Evolutionary conservation across 2,329 filamentous ascomycete genomes (phyloP).

Genomic region (Apiospora rasikravindrae): DNA sequence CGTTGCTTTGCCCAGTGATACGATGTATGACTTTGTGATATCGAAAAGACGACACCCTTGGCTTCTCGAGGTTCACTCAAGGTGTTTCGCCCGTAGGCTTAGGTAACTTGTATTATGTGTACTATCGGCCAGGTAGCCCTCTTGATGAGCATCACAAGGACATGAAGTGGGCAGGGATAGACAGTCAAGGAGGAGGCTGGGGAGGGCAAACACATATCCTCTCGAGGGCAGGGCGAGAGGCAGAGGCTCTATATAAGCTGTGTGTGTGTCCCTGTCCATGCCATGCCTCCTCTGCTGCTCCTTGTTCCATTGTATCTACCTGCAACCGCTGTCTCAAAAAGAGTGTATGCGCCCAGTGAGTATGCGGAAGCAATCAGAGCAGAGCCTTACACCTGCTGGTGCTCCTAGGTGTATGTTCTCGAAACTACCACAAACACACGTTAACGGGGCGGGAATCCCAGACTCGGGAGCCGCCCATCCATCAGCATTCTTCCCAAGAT

Average conservation of each 20-base stretch:
- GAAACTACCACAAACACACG: not conserved
- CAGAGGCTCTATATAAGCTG: not conserved
- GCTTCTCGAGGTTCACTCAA: not conserved
- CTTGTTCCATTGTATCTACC: not conserved
- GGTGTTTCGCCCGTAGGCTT: not conserved
- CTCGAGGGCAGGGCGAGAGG: not conserved
- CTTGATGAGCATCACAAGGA: constrained; percentile 2
- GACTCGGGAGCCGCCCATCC: not conserved
- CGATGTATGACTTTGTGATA: not conserved
- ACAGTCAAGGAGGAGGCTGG: not conserved
- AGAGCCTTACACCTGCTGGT: not conserved
- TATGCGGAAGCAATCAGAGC: constrained; percentile 3
- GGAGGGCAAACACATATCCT: not conserved
- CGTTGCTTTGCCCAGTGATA: not conserved
- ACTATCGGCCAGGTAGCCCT: not conserved
- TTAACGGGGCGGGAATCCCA: not conserved
- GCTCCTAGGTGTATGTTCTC: not conserved
- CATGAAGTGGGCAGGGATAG: not conserved
- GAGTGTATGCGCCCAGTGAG: not conserved
- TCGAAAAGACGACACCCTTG: not conserved
- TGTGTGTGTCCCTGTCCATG: not conserved
- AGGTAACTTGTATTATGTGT: not conserved
- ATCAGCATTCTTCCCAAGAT: not conserved
- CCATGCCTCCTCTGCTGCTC: not conserved
- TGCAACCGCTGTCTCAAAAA: not conserved